A percentile compares a stretch with the other conserved stretches of the same genome.
Conservation (phyloP, 208 protist genomes). For the Trypanosoma caninum region DNA sequence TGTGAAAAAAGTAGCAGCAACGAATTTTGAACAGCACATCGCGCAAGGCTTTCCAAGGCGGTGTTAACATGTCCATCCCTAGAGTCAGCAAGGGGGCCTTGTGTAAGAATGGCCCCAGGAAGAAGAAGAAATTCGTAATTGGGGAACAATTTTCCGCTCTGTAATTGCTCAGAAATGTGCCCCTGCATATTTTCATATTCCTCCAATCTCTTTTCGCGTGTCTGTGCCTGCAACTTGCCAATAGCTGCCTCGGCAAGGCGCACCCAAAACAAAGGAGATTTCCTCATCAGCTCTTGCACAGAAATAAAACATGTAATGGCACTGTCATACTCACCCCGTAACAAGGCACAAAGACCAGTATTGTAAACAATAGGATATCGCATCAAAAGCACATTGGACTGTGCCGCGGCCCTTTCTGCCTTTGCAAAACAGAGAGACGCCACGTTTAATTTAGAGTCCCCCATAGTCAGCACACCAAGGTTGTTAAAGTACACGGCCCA, state of each 20-base stretch:
- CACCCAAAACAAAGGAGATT: constrained; percentile 80
- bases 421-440: constrained; percentile 83
- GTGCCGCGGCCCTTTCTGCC: constrained; percentile 46
- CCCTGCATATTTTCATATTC: constrained; percentile 80
- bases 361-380: constrained; percentile 77
- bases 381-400: constrained; percentile 31
- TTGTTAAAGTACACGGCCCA: constrained; percentile 84
- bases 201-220: constrained; percentile 27
- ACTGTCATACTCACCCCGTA: constrained; percentile 70
- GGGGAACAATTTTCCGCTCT: constrained; percentile 58
- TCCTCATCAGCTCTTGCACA: constrained; percentile 71
- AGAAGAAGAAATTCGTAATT: constrained; percentile 84
- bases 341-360: constrained; percentile 74
- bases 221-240: constrained; percentile 42
- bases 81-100: constrained; percentile 25
- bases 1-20: constrained; percentile 72
- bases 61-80: constrained; percentile 16
- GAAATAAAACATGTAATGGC: constrained; percentile 69
- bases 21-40: constrained; percentile 72
- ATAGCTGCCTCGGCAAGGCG: constrained; percentile 78
- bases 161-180: constrained; percentile 53
- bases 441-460: constrained; percentile 71
- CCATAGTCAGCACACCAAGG: constrained; percentile 75
- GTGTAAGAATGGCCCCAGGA: constrained; percentile 47
- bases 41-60: constrained; percentile 50